Evolutionary conservation across 2,329 filamentous ascomycete species (phyloP), one percentile per base, ranked within the genome.

Genomic region (Microsporum audouinii): DNA sequence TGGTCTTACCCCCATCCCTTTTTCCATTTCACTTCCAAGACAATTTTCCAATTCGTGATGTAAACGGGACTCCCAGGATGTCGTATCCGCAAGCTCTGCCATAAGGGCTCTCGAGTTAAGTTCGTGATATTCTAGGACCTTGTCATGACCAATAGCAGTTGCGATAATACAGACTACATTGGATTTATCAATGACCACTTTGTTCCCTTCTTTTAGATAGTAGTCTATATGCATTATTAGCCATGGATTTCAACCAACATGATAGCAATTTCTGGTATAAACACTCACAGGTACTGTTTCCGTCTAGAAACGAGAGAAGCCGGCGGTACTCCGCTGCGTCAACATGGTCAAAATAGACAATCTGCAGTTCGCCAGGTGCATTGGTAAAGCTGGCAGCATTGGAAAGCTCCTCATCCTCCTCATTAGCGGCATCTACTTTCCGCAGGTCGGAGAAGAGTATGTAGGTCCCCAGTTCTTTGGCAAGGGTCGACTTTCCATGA

Each of bases 281-380:
- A 33, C 5, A 59, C 62, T 61, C 41, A 63, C 62, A 55, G 33
- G 58, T 23, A 7, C 56, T 33, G 14, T 27, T n/a, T 23, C 56
- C 59, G 43, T 61, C 77, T 0, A 82, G 62, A 3, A 82, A 77
- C 76, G 78, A 80, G 6, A 80, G 77, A 0, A 75, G 76, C 57
- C 77, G 76, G 0, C 71, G 73, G 61, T 74, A 78, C 60, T 80
- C 70, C 5, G 79, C 64, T 1, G 62, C 66, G 0, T 62, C 62
- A 0, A 60, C 65, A 47, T 65, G 29, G 41, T 63, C 59, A 51
- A 63, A 41, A 36, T 39, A 63, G 5, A 63, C 29, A 43, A 63
- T 45, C 31, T 60, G 29, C 14, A 60, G 31, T 8, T 43, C 41
- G 17, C 39, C 14, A 0, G 27, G 27, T 33, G 49, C 12, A 23